phyloP scores from a whole-genome alignment of 2,329 filamentous ascomycete genomes.

The Drechslerella coelobrocha region DNA sequence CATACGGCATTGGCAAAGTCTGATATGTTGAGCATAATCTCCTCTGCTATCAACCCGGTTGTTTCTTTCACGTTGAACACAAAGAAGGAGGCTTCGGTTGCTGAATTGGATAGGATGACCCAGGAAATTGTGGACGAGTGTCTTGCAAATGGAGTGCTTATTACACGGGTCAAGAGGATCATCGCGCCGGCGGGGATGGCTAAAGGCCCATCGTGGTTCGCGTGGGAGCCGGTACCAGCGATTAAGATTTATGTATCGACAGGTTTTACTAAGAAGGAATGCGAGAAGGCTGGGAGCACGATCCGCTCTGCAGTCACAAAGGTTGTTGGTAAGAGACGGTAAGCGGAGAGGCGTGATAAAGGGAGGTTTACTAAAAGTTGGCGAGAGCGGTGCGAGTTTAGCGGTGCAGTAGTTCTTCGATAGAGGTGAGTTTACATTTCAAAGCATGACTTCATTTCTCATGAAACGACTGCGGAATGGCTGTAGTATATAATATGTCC shows the following conservation, averaged over 20 bases:
- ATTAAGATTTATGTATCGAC: slow-evolving; percentile 91
- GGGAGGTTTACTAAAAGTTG: too few species aligned
- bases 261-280: slow-evolving; percentile 88
- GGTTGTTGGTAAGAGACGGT: slow-evolving; percentile 70
- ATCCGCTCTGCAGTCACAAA: slow-evolving; percentile 95
- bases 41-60: slow-evolving; percentile 26
- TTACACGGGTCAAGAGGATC: slow-evolving; percentile 82
- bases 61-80: slow-evolving; percentile 36
- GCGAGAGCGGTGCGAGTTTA: slow-evolving; percentile 1
- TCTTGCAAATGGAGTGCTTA: slow-evolving; percentile 84
- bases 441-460: too few species aligned
- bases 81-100: slow-evolving; percentile 30
- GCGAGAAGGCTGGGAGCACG: slow-evolving; percentile 86
- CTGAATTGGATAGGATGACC: slow-evolving; percentile 81
- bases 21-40: slow-evolving; percentile 79
- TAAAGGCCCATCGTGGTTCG: slow-evolving; percentile 70
- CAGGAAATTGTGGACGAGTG: slow-evolving; percentile 98
- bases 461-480: too few species aligned
- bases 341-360: slow-evolving; percentile 9
- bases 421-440: too few species aligned
- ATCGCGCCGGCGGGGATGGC: slow-evolving; percentile 63
- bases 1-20: slow-evolving; percentile 86
- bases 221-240: slow-evolving; percentile 70
- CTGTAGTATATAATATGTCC: slow-evolving; percentile 19
- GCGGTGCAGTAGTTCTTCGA: too few species aligned